Evolutionary conservation across 805 yeast species (phyloP), one percentile per base, ranked within the genome.

Genomic region (Blastobotrys chiropterorum): DNA sequence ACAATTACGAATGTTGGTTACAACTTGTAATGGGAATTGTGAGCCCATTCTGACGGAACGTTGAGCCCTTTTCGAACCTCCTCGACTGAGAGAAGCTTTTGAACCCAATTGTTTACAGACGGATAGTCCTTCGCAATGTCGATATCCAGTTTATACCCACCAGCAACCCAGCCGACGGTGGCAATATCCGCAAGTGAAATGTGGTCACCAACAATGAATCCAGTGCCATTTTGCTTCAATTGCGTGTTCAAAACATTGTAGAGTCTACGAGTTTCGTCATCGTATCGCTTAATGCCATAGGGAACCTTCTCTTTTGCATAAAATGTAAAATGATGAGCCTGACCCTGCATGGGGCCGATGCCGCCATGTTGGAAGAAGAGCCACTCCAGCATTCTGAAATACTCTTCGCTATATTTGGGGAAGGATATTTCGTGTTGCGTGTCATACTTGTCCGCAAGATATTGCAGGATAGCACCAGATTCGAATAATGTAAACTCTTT

Each of bases 51-150:
- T 30, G 39, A 16, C 22, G 66, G 64, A 13, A 55, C 61, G 53
- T 57, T 55, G 22, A 62, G 26, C 3, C 66, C 66, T 53, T 54
- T 59, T 47, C 51, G 39, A 15, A 88, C 95, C 1, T 90, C 89
- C 13, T 92, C 92, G 66, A 95, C 78, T 70, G 94, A 80, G 89
- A 86, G 83, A 90, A 88, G 85, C 61, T 81, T 82, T 66, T 86
- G 85, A 13, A 95, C 85, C 96, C 96, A 89, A 67, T 88, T 86
- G 71, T 84, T 85, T 48, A 88, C 90, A 66, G 85, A 87, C 43
- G 80, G 80, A 34, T 73, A 68, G 20, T 69, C 70, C 30, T 38
- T 42, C 15, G 43, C 44, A 15, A 31, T 6, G 30, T 58, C 58
- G 30, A 58, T 44, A 14, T 48, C 60, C 8, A 56, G 20, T 2